Conservation (phyloP, 2,329 filamentous ascomycete species). For the Didymella pinodella region DNA sequence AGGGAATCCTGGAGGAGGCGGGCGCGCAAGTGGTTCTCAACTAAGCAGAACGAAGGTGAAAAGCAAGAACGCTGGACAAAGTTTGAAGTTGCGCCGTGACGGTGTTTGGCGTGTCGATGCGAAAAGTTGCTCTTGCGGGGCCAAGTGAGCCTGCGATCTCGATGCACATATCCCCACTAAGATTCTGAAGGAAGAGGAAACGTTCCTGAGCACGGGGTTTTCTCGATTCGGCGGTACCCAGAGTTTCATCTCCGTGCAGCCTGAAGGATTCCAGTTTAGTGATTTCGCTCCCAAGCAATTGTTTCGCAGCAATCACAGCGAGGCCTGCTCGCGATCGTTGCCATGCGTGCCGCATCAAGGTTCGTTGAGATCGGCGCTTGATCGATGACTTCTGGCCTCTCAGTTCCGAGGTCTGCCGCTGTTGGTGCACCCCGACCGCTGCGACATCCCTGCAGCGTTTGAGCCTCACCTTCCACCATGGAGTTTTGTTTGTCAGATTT, state of each 20-base stretch:
- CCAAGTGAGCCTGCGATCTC: constrained; percentile 12
- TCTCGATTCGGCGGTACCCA: constrained; percentile 3
- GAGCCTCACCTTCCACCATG: constrained; percentile 8
- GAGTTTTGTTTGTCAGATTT: not conserved
- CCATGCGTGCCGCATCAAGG: not conserved
- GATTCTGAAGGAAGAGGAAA: not conserved
- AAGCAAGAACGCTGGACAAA: not conserved
- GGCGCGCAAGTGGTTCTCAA: constrained; percentile 1
- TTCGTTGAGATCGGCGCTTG: not conserved
- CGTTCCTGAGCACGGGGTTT: not conserved
- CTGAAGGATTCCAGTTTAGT: not conserved
- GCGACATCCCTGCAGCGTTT: constrained; percentile 1
- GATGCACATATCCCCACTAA: constrained; percentile 9
- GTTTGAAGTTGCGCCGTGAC: not conserved
- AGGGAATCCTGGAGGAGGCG: not conserved
- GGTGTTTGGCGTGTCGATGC: not conserved
- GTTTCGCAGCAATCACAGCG: not conserved
- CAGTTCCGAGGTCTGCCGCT: not conserved
- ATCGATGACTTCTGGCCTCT: not conserved
- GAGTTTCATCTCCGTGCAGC: not conserved
- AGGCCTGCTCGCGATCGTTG: not conserved
- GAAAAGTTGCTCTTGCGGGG: constrained; percentile 21
- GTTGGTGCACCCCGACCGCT: not conserved
- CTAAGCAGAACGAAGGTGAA: not conserved
- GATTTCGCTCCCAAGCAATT: not conserved